Evolutionary conservation across 305 asterid species (phyloP), one percentile per base, ranked within the genome.

Genomic region (Fraxinus floribunda): DNA sequence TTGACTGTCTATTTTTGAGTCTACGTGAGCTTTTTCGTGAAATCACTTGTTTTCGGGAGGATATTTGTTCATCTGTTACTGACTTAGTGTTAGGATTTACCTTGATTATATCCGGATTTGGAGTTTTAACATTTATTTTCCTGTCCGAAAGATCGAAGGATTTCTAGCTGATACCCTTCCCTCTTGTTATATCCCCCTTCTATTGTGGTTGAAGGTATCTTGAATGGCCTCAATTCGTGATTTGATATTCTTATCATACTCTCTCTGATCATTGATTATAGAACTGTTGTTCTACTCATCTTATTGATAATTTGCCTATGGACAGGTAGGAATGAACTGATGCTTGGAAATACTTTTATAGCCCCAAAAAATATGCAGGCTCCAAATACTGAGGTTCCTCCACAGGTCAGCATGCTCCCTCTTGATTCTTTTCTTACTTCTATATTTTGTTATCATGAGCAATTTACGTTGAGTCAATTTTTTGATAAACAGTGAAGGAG

Each of bases 321-420:
- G 89, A 83, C 89, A 96, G 99, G 88, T 84, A 91, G 98, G 85
- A 89, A 92, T 62, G 99, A 94, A 81, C 85, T 96, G 92, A 89
- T 86, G 88, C 98, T 96, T 80, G 99, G 99, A 38, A 92, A 91
- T 74, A 90, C 98, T 68, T 96, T 94, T 66, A 70, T 85, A n/a
- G 85, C 83, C 60, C 85, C 86, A 84, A 85, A 88, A 68, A 88
- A 86, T 84, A 88, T 87, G 89, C 83, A 55, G 79, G 89, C 97
- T 82, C 98, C 98, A 39, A 92, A 82, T 77, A 90, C 86, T 82
- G 99, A 94, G 87, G 90, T 91, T 75, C 90, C 86, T 49, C 98
- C 98, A 3, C 94, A 92, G 98, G 99, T 96, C 38, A 76, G 83
- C 81, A 78, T 60, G 20, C 66, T 82, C 81, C 80, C 79, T 81